These are phyloP conservation scores for Mrakia frigida DNA, from an alignment of 768 basidiomycete genomes.

Conservation along the genomic window DNA sequence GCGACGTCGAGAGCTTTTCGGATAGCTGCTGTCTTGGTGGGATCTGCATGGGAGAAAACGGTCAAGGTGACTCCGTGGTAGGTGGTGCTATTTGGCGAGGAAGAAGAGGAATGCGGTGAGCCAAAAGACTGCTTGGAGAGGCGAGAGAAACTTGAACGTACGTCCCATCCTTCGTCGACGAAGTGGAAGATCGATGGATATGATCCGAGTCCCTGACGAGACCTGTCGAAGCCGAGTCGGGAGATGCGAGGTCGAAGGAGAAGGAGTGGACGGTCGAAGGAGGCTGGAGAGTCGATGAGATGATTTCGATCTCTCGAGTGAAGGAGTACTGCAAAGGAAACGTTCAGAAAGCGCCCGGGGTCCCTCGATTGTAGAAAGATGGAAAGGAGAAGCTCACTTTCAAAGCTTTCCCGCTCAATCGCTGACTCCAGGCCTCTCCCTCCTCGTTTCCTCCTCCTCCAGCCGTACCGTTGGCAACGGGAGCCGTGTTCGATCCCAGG, in stretches of 20 bases:
- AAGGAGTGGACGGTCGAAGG: conserved; percentile 7
- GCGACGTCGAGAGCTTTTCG: neutral
- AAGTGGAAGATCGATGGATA: neutral
- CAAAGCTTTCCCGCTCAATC: conserved; percentile 60
- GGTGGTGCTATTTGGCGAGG: conserved; percentile 72
- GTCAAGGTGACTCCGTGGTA: conserved; percentile 90
- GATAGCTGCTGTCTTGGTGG: neutral
- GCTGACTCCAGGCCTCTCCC: conserved; percentile 37
- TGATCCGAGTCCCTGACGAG: conserved; percentile 1
- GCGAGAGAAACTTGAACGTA: too few species aligned
- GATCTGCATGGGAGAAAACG: conserved; percentile 93
- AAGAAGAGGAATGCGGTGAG: conserved; percentile 76
- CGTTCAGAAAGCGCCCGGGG: neutral
- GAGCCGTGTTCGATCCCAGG: conserved; percentile 67
- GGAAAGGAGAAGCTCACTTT: conserved; percentile 53
- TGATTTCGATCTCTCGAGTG: conserved; percentile 82
- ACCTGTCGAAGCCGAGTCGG: neutral
- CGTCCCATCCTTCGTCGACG: neutral
- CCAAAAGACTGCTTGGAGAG: too few species aligned
- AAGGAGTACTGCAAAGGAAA: conserved; percentile 64
- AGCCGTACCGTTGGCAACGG: conserved; percentile 59
- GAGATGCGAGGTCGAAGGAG: conserved; percentile 4
- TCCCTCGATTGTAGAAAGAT: too few species aligned
- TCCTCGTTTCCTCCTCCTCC: conserved; percentile 44
- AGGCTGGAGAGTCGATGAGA: conserved; percentile 53